These are phyloP conservation scores for Saccharomyces hybrid DNA, from an alignment of 1,139 yeast genomes.

Conservation along the genomic window DNA sequence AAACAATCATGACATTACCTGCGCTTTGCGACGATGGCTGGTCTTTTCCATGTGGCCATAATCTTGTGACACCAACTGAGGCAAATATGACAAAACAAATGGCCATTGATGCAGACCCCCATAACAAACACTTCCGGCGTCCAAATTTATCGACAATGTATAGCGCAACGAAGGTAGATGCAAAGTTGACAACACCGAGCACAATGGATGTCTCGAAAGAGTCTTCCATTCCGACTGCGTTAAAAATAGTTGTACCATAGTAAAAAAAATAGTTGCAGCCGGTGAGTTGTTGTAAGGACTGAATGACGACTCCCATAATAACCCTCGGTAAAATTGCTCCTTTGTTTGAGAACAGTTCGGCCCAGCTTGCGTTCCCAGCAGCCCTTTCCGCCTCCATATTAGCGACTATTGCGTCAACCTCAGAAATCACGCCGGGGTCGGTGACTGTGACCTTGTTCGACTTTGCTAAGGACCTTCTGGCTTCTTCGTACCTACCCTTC, in stretches of 20 bases:
- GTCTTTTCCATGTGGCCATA: constrained; percentile 44
- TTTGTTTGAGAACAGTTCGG: constrained; percentile 28
- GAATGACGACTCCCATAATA: constrained; percentile 51
- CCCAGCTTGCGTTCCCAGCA: constrained; percentile 31
- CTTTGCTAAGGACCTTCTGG: constrained; percentile 41
- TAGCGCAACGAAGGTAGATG: no score
- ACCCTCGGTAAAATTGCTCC: constrained; percentile 49
- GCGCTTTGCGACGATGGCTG: constrained; percentile 39
- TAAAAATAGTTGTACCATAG: constrained; percentile 38
- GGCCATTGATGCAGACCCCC: constrained; percentile 55
- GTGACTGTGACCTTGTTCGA: constrained; percentile 47
- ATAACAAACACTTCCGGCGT: constrained; percentile 37
- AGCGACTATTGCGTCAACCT: constrained; percentile 50
- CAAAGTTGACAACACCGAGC: no score
- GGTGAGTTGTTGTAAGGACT: constrained; percentile 53
- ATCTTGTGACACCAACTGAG: constrained; percentile 51
- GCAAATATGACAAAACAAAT: constrained; percentile 55
- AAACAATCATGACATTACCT: constrained; percentile 7
- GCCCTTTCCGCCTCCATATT: constrained; percentile 44
- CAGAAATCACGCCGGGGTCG: constrained; percentile 47
- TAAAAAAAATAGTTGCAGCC: constrained; percentile 76
- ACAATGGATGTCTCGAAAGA: no score
- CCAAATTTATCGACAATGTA: no score
- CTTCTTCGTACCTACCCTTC: constrained; percentile 44
- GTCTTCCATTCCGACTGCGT: no score